Evolutionary conservation across 495 filamentous ascomycete genomes (phyloP).

Genomic region (Tetracladium setigerum): DNA sequence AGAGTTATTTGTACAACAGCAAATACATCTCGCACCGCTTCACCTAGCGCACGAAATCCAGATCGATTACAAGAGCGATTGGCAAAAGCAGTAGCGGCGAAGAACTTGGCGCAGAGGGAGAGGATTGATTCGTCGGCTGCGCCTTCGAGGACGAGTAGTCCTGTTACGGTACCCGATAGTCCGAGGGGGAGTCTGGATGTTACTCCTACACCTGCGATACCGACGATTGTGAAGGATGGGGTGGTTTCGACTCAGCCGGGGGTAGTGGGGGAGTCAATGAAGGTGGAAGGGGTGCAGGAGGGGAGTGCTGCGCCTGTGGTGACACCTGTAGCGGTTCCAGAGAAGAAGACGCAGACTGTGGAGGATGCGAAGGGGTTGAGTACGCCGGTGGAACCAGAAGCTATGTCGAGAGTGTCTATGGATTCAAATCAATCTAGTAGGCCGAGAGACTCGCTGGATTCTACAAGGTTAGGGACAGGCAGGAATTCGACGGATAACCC

Average conservation of each 20-base stretch:
- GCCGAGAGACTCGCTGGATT: conserved; percentile 18
- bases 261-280: not conserved
- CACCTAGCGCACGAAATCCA: conserved; percentile 49
- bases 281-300: not conserved
- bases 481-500: not conserved
- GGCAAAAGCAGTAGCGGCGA: conserved; percentile 52
- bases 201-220: not conserved
- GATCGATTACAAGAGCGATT: conserved; percentile 81
- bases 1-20: not conserved
- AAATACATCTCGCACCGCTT: conserved; percentile 43
- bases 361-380: too few species aligned
- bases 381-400: conserved; percentile 2
- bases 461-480: not conserved
- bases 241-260: not conserved
- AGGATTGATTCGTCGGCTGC: conserved; percentile 14
- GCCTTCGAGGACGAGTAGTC: conserved; percentile 14
- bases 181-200: conserved; percentile 19
- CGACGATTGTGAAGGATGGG: conserved; percentile 1
- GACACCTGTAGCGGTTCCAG: not conserved
- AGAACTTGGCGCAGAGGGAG: conserved; percentile 24
- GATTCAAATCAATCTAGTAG: conserved; percentile 13
- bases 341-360: not conserved
- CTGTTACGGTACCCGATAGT: conserved; percentile 14
- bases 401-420: conserved; percentile 7
- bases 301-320: not conserved